Evolutionary conservation across 768 basidiomycete species (phyloP), one percentile per base, ranked within the genome.

Genomic region (Scleroderma citrinum): DNA sequence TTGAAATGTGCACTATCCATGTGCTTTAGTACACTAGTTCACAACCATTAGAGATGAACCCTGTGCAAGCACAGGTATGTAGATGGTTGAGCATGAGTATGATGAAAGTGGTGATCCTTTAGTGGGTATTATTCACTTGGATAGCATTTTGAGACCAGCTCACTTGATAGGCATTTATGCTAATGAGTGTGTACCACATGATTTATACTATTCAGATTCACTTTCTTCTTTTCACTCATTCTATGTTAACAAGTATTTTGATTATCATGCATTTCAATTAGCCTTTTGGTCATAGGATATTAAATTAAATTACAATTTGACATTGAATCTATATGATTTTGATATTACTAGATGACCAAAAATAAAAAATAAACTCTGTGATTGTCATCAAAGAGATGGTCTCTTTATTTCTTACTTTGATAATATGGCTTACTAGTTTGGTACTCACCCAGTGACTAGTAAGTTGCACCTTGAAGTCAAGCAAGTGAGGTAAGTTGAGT

Each of bases 51-150:
- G 57, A 14, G 42, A 57, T 24, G 53, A 53, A 20, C 64, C 62
- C 23, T 51, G 52, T 44, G 24, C 46, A 11, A 52, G 54, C 11
- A 65, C 57, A 11, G 65, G 59, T 24, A 64, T 67, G 61, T 67
- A 63, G 65, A 56, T 53, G 34, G 67, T 68, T 3, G 38, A 55
- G 24, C 66, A 62, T n/a, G 65, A 67, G 14, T 42, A 58, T 30
- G 48, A 55, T 34, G 47, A 29, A 46, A n/a, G 38, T 30, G 50
- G 54, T 12, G 26, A 52, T 21, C 46, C 4, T 16, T 19, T 34
- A 10, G 24, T 59, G 17, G 30, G 39, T 10, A 35, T 65, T n/a
- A 55, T 65, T 29, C 59, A 59, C 40, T 24, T 62, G 29, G 57
- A 63, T 46, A 44, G 48, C 21, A 59, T 65, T 36, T 26, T 58